Percentiles rank a stretch among this genome's conserved stretches.
Evolutionary conservation across 192 early-diverging fungal species (phyloP).

Genomic region (Chytriomyces confervae): DNA sequence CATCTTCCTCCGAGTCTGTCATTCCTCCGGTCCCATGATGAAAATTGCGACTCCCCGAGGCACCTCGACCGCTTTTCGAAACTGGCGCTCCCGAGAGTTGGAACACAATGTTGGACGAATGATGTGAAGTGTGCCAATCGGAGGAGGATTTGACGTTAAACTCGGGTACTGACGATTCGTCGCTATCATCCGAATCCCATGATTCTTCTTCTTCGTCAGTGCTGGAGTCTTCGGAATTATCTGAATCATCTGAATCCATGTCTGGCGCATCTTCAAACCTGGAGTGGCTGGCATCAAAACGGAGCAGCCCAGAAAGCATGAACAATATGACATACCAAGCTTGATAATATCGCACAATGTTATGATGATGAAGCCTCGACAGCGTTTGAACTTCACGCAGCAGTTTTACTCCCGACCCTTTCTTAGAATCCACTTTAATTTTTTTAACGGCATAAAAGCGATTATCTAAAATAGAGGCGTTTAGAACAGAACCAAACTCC

Average conservation of each 20-base stretch:
- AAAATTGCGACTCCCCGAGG: conserved; percentile 4
- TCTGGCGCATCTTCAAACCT: conserved; percentile 78
- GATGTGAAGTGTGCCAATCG: conserved; percentile 39
- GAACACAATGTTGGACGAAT: conserved; percentile 39
- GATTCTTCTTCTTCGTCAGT: conserved; percentile 44
- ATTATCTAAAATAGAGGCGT: conserved; percentile 31
- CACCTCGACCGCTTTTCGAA: background rate
- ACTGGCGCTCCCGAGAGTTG: conserved; percentile 35
- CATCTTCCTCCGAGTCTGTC: background rate
- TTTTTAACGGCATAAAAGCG: conserved; percentile 92
- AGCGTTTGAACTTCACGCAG: conserved; percentile 90
- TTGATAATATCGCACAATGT: conserved; percentile 68
- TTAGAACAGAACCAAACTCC: background rate
- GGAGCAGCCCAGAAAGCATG: background rate
- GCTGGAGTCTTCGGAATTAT: conserved; percentile 41
- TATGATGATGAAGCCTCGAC: conserved; percentile 86
- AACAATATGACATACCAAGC: conserved; percentile 9
- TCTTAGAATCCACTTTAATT: conserved; percentile 79
- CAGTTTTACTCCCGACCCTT: conserved; percentile 80
- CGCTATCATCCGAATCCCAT: conserved; percentile 56
- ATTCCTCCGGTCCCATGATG: background rate
- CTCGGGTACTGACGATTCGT: conserved; percentile 30
- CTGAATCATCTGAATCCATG: background rate
- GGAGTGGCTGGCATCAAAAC: conserved; percentile 79
- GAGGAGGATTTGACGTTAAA: conserved; percentile 12